phyloP scores from a whole-genome alignment of 495 filamentous ascomycete species.

The Podospora fimiseda region DNA sequence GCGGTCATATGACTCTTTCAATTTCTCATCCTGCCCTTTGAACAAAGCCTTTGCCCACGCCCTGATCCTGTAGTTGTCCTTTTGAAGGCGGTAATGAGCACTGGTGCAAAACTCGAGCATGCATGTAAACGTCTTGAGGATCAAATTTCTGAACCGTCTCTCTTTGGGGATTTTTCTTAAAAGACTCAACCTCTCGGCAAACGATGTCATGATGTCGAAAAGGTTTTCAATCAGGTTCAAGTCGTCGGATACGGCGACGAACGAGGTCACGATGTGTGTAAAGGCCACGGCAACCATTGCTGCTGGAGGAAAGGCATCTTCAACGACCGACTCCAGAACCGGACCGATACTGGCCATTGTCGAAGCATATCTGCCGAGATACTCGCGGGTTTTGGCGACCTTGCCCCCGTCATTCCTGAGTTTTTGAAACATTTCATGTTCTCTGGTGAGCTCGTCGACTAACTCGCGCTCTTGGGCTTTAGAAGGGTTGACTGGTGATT shows the following conservation, averaged over 20 bases:
- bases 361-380: background rate
- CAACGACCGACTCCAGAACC: background rate
- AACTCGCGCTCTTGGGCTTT: background rate
- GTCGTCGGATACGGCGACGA: background rate
- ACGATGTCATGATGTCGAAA: constrained; percentile 2
- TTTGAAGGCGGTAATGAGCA: background rate
- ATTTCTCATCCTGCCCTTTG: background rate
- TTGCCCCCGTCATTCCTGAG: background rate
- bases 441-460: background rate
- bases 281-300: constrained; percentile 1
- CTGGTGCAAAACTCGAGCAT: constrained; percentile 2
- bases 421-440: background rate
- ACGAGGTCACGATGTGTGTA: constrained; percentile 3
- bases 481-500: too few species aligned
- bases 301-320: background rate
- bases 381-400: background rate
- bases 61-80: constrained; percentile 2
- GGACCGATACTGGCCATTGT: background rate
- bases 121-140: constrained; percentile 2
- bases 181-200: background rate
- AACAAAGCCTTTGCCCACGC: constrained; percentile 4
- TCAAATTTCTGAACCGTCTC: constrained; percentile 1
- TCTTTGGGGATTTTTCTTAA: background rate
- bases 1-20: constrained; percentile 1
- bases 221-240: constrained; percentile 1